Percentiles rank a stretch among this genome's conserved stretches.
Evolutionary conservation across 2,329 filamentous ascomycete genomes (phyloP).

Genomic region (Rhynchosporium graminicola): DNA sequence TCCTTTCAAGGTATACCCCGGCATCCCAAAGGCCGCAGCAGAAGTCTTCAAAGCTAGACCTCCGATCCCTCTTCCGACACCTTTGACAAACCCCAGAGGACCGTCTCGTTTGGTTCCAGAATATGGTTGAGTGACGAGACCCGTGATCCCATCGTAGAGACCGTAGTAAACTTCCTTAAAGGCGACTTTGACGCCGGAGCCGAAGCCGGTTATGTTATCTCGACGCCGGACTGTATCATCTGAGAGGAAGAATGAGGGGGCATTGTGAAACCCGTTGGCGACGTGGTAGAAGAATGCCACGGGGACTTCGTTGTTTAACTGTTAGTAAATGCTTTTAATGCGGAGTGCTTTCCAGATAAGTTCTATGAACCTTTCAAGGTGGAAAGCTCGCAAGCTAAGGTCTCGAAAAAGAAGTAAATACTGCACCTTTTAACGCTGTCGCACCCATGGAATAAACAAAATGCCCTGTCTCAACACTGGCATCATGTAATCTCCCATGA

Average conservation of each 20-base stretch:
- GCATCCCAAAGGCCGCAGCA: conserved; percentile 35
- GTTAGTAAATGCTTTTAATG: background rate
- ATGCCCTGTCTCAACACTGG: conserved; percentile 27
- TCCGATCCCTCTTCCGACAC: conserved; percentile 47
- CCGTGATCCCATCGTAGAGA: conserved; percentile 64
- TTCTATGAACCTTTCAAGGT: no score
- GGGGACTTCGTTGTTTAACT: conserved; percentile 18
- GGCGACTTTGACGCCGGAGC: conserved; percentile 62
- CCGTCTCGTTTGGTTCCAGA: background rate
- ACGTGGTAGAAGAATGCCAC: conserved; percentile 58
- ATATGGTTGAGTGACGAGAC: conserved; percentile 58
- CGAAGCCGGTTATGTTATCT: conserved; percentile 62
- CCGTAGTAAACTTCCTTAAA: conserved; percentile 61
- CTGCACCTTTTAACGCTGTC: conserved; percentile 24
- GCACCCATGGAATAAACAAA: conserved; percentile 26
- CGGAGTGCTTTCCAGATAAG: no score
- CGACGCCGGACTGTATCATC: conserved; percentile 62
- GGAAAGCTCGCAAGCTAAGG: no score
- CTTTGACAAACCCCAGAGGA: conserved; percentile 55
- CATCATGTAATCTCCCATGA: conserved; percentile 29
- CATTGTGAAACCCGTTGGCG: conserved; percentile 70
- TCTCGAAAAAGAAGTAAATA: background rate
- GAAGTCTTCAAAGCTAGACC: conserved; percentile 66
- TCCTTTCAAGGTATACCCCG: conserved; percentile 34
- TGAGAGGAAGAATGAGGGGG: conserved; percentile 62